phyloP scores from a whole-genome alignment of 176 grass and related monocot genomes.

The Microstegium vimineum region DNA sequence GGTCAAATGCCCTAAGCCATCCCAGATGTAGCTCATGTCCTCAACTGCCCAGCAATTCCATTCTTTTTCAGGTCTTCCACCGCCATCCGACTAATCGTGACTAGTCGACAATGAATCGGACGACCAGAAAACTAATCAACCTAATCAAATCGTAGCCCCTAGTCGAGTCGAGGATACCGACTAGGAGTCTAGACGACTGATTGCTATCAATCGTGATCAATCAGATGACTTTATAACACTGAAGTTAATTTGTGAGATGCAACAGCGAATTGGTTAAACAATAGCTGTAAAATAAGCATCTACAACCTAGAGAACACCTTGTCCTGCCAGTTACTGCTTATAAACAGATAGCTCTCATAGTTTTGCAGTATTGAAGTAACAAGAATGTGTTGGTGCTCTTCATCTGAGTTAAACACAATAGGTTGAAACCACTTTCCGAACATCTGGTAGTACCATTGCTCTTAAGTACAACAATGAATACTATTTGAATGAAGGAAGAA shows the following conservation, averaged over 20 bases:
- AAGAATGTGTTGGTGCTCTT: not conserved
- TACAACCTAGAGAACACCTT: conserved; percentile 12
- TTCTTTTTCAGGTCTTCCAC: not conserved
- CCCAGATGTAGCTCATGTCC: not conserved
- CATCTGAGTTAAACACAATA: not conserved
- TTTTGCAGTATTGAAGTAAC: not conserved
- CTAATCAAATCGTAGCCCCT: not conserved
- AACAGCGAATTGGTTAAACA: not conserved
- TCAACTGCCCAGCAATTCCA: not conserved
- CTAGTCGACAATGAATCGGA: not conserved
- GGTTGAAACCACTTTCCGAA: not conserved
- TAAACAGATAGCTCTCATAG: not conserved
- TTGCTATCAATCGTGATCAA: not conserved
- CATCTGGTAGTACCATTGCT: not conserved
- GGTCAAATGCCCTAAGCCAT: not conserved
- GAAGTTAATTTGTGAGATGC: not conserved
- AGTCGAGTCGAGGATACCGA: not conserved
- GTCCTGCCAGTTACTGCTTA: not conserved
- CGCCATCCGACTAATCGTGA: not conserved
- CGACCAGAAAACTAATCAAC: not conserved
- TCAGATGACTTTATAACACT: not conserved
- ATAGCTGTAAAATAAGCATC: not conserved
- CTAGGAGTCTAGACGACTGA: not conserved
- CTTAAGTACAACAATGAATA: not conserved
- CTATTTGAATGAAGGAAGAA: conserved; percentile 11